Base-by-base conservation (phyloP, 306 rosid species). In the Castanea mollissima region DNA sequence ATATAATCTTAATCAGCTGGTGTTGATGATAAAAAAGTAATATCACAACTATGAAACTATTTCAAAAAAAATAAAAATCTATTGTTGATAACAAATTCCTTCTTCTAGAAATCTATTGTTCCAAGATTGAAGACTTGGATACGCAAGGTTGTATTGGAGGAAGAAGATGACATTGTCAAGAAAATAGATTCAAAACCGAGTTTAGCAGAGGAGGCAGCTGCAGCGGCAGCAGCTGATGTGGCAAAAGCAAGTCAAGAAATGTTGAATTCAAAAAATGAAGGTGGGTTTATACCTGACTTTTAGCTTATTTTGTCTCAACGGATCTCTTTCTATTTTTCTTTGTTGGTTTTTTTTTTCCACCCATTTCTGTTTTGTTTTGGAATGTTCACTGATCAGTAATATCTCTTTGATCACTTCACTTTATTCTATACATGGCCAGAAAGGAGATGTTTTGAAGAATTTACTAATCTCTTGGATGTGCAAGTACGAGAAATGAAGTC, bases 81-180 rank as follows among this genome's bases (percentile, higher is more conserved):
- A n/a, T n/a, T n/a, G 64, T 56, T 76, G 60, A 73, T 77, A 44
- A 76, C 69, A 68, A 35, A 35, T 76, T 83, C 55, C 74, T 52
- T 89, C 71, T 88, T 86, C 74, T 79, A 95, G 99, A 96, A 93
- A 1, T 78, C 92, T 72, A 64, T 93, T 84, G 80, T 96, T 84
- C 99, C 99, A 70, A 87, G 94, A 76, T 83, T 96, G 73, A 96
- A 90, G 83, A 87, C 97, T 74, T 96, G 99, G 99, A 85, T 96
- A 87, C 94, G 92, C 60, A 96, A 89, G 85, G 88, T 91, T 87
- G 93, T 81, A 74, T 58, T 75, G 65, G 99, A 90, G 62, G 92
- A 86, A 44, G 96, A 86, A 35, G 80, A 80, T 84, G 93, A 82
- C 19, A 56, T 68, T 73, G 78, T 76, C 29, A 78, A 85, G 82